Conservation (phyloP, 805 yeast genomes). For the Metschnikowia lochheadii region DNA sequence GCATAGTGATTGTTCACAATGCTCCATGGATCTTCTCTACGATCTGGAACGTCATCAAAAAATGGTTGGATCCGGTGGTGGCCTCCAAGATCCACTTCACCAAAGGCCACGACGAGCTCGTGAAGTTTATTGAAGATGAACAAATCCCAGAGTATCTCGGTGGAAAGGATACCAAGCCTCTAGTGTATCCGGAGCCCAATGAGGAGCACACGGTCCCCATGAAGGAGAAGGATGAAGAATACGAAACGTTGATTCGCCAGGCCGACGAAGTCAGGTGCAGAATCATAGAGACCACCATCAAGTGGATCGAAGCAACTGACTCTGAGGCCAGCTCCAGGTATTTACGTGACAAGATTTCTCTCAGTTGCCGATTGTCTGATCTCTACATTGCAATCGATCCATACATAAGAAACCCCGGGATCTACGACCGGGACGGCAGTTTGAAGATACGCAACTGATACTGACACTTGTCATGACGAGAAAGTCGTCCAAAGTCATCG, state of each 20-base stretch:
- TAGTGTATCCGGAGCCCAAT: slow-evolving; percentile 59
- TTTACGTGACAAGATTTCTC: slow-evolving; percentile 49
- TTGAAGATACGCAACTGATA: slow-evolving; percentile 22
- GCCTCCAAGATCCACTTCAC: slow-evolving; percentile 88
- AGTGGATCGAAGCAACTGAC: slow-evolving; percentile 70
- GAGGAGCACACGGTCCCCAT: slow-evolving; percentile 44
- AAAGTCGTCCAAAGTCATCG: not conserved
- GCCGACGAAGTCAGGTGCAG: slow-evolving; percentile 51
- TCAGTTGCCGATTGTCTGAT: slow-evolving; percentile 50
- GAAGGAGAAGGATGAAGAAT: slow-evolving; percentile 33
- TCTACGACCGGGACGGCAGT: slow-evolving; percentile 73
- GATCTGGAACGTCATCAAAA: slow-evolving; percentile 87
- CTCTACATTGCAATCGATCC: slow-evolving; percentile 76
- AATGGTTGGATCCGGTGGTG: slow-evolving; percentile 96
- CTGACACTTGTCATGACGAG: not conserved
- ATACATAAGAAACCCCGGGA: slow-evolving; percentile 71
- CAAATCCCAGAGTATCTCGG: slow-evolving; percentile 71
- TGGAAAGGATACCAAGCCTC: slow-evolving; percentile 60
- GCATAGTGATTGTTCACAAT: slow-evolving; percentile 77
- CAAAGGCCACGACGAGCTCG: slow-evolving; percentile 61
- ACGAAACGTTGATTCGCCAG: slow-evolving; percentile 42
- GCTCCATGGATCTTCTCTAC: slow-evolving; percentile 98
- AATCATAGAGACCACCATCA: slow-evolving; percentile 61
- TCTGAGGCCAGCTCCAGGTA: slow-evolving; percentile 46
- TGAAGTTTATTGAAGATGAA: slow-evolving; percentile 52